These are phyloP conservation scores for Eucalyptus marginata DNA, from an alignment of 345 rosid species.

Conservation along the genomic window DNA sequence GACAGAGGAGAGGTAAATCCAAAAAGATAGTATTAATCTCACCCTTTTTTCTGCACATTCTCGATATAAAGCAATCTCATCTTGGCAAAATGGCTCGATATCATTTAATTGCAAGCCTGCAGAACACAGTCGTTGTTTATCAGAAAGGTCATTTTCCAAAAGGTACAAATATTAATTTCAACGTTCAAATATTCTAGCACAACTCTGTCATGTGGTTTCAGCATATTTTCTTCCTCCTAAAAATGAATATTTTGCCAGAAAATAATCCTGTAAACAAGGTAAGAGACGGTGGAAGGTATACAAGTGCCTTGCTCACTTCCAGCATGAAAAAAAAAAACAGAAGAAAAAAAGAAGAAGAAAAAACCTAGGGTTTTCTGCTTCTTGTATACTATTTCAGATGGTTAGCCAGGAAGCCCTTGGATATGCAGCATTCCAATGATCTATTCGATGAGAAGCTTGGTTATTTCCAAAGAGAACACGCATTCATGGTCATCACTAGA, in stretches of 20 bases:
- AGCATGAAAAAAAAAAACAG: background rate
- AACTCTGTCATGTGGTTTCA: background rate
- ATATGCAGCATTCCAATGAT: background rate
- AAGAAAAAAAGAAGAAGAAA: no score
- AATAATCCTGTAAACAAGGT: background rate
- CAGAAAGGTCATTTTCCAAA: background rate
- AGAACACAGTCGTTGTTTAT: background rate
- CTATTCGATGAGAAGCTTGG: background rate
- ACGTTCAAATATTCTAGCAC: background rate
- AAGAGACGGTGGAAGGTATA: background rate
- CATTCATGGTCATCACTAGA: background rate
- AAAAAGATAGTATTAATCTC: background rate
- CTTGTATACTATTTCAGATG: background rate
- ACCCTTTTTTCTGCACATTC: slow-evolving; percentile 85
- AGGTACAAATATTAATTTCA: background rate
- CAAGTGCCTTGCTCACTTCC: background rate
- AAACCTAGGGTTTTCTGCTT: background rate
- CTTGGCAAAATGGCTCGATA: slow-evolving; percentile 92
- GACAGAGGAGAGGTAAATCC: background rate
- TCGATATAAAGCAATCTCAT: slow-evolving; percentile 70
- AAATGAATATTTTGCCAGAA: background rate
- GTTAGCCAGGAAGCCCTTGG: background rate
- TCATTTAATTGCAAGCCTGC: slow-evolving; percentile 84
- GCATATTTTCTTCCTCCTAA: background rate
- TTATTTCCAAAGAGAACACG: background rate